Percentiles rank a stretch among this genome's conserved stretches.
These are phyloP conservation scores for Moricandia arvensis DNA, from an alignment of 345 rosid genomes.

Conservation along the genomic window DNA sequence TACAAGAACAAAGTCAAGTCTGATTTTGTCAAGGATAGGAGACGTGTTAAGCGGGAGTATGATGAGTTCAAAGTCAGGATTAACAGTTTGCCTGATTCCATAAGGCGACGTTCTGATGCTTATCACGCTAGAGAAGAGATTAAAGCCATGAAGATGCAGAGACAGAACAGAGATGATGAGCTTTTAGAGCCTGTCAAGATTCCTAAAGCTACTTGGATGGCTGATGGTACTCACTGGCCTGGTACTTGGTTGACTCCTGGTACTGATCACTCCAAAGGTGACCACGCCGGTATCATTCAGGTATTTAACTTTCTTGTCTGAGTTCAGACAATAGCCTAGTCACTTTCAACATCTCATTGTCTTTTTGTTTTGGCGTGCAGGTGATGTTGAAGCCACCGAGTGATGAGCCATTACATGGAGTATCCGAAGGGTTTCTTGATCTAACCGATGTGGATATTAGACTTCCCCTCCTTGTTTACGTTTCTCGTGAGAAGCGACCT, in stretches of 20 bases:
- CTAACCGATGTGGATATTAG: constrained; percentile 88
- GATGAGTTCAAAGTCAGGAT: constrained; percentile 97
- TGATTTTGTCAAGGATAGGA: constrained; percentile 93
- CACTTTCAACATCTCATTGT: constrained; percentile 2
- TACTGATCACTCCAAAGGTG: constrained; percentile 80
- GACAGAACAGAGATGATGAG: constrained; percentile 70
- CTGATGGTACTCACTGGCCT: constrained; percentile 99
- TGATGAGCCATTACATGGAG: constrained; percentile 79
- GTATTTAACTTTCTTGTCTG: constrained; percentile 38
- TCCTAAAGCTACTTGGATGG: constrained; percentile 99
- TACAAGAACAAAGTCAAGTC: constrained; percentile 83
- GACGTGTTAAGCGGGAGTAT: constrained; percentile 91
- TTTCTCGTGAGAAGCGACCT: constrained; percentile 97
- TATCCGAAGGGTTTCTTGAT: constrained; percentile 62
- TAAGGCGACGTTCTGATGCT: constrained; percentile 95
- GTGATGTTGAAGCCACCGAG: constrained; percentile 99
- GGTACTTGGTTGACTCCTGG: constrained; percentile 82
- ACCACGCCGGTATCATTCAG: constrained; percentile 96
- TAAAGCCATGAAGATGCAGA: constrained; percentile 90
- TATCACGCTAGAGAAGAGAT: constrained; percentile 93
- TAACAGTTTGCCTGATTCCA: constrained; percentile 90
- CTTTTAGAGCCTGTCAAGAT: constrained; percentile 72
- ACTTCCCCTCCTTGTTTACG: constrained; percentile 91
- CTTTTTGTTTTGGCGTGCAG: constrained; percentile 38
- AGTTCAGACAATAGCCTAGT: too few species aligned